A percentile compares a stretch with the other conserved stretches of the same genome.
Conservation (phyloP, 2,329 filamentous ascomycete species). For the Zopfia rhizophila region DNA sequence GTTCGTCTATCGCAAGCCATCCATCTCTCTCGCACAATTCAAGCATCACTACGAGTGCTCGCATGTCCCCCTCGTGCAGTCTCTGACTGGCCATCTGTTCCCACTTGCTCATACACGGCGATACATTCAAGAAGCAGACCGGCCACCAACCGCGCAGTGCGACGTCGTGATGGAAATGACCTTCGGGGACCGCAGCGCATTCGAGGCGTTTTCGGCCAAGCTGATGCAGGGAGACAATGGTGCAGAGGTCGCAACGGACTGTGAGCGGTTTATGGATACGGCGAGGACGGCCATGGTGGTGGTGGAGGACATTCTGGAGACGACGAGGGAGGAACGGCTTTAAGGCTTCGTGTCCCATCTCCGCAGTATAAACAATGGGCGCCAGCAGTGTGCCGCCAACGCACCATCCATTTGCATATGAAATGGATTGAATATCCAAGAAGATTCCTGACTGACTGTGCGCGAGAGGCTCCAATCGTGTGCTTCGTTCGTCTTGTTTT, state of each 20-base stretch:
- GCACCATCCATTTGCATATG: too few species aligned
- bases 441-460: too few species aligned
- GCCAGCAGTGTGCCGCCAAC: too few species aligned
- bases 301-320: not conserved
- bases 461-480: too few species aligned
- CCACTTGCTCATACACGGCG: slow-evolving; percentile 3
- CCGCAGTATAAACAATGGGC: too few species aligned
- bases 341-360: too few species aligned
- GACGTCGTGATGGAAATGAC: slow-evolving; percentile 2
- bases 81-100: slow-evolving; percentile 3
- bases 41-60: slow-evolving; percentile 3
- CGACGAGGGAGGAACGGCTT: too few species aligned
- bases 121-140: slow-evolving; percentile 1
- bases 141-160: not conserved
- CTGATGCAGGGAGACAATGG: slow-evolving; percentile 1
- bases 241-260: not conserved
- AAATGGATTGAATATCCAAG: too few species aligned
- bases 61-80: slow-evolving; percentile 2
- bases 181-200: not conserved
- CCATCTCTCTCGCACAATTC: slow-evolving; percentile 1
- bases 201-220: not conserved
- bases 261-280: slow-evolving; percentile 1
- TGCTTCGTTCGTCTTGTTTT: too few species aligned
- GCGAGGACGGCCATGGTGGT: not conserved
- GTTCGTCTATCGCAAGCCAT: slow-evolving; percentile 3